A percentile compares a stretch with the other conserved stretches of the same genome.
These are phyloP conservation scores for Bretziella fagacearum DNA, from an alignment of 2,329 filamentous ascomycete species.

Conservation along the genomic window DNA sequence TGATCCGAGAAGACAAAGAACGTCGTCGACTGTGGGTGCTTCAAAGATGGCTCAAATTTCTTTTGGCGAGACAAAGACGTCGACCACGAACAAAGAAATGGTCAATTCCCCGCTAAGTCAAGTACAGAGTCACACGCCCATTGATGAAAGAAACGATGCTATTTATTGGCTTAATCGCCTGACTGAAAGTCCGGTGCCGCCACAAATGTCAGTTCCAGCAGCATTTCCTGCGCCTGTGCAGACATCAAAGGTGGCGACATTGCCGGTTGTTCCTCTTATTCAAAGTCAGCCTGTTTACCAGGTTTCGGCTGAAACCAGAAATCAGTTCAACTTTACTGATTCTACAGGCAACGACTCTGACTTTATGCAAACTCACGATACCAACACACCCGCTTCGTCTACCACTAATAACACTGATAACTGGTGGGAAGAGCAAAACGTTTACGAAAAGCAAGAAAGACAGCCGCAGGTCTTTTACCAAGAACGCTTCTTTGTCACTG, in stretches of 20 bases:
- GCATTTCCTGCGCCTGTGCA: conserved; percentile 1
- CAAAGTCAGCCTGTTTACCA: conserved; percentile 3
- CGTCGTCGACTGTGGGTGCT: background rate
- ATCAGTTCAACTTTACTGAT: conserved; percentile 1
- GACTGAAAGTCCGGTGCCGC: conserved; percentile 11
- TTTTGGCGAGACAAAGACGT: background rate
- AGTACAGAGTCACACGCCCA: background rate
- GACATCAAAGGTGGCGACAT: conserved; percentile 1
- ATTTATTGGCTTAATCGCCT: conserved; percentile 11
- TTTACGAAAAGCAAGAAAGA: conserved; percentile 6
- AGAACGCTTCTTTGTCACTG: background rate
- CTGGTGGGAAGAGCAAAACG: conserved; percentile 8
- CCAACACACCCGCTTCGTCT: background rate
- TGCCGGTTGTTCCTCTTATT: conserved; percentile 11
- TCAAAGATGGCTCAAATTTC: background rate
- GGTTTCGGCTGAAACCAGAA: conserved; percentile 8
- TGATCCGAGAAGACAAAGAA: conserved; percentile 2
- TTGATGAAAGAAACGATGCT: conserved; percentile 5
- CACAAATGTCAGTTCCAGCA: conserved; percentile 6
- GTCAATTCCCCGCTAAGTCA: conserved; percentile 2
- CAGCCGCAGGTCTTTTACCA: background rate
- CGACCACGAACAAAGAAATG: conserved; percentile 7
- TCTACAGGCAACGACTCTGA: background rate
- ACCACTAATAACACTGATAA: background rate
- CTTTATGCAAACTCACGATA: background rate